Base-by-base conservation (phyloP, 805 yeast genomes). In the Wickerhamiella cacticola region DNA sequence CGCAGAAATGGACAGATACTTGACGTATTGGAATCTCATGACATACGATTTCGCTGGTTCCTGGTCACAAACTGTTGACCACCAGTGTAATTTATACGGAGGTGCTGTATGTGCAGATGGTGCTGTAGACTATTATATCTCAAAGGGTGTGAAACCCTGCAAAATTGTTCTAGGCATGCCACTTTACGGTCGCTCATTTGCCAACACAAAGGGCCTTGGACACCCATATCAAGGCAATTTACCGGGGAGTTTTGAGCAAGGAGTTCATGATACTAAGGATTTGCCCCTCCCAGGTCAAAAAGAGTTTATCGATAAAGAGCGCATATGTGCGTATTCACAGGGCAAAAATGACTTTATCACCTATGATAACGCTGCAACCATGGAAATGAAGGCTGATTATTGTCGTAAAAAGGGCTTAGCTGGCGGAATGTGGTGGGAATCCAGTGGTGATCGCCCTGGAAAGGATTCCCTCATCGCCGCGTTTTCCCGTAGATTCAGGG, bases 381-480 rank as follows among this genome's bases (percentile, higher is more conserved):
- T 73, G 2, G 56, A 59, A 7, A 55, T 56, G 15, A 92, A 89
- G 60, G 86, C 85, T 0, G 56, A 66, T 24, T 86, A 75, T 55
- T 76, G 81, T 6, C 55, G 53, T 34, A 55, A 62, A 18, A 61
- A 66, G 5, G 58, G 67, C 0, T 64, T 87, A 8, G 94, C 80
- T 0, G 97, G 98, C 0, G 95, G 83, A 0, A 79, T 92, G 76
- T 88, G 84, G 80, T 89, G 97, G 97, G 96, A 89, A 57, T 80
- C 95, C 0, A 72, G 80, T 49, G 95, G 95, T 1, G 95, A 86
- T 57, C 56, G 63, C 2, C 52, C 55, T 6, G 54, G 55, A 29
- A 49, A 50, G 13, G 34, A 55, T 15, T 57, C 61, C 16, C 40
- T 59, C 15, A 48, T 61, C 6, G 35, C 48, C 7, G 44, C 58